Percentiles rank a stretch among this genome's conserved stretches.
Evolutionary conservation across 2,329 filamentous ascomycete genomes (phyloP).

Genomic region (Aspergillus costaricaensis): DNA sequence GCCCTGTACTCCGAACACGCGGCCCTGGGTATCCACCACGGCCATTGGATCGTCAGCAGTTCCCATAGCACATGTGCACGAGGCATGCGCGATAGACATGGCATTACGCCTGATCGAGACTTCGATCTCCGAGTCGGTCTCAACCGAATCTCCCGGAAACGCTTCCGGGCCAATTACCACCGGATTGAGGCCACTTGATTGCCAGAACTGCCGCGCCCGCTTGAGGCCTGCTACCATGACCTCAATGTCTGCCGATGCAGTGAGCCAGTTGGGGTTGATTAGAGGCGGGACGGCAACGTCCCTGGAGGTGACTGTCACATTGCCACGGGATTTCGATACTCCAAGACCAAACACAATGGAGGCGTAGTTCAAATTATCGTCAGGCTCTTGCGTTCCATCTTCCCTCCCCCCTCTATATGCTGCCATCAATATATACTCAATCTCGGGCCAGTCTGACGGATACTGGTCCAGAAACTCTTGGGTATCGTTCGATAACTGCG

Average conservation of each 20-base stretch:
- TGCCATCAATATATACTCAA: neutral
- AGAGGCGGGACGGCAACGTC: slow-evolving; percentile 37
- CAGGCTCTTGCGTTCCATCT: neutral
- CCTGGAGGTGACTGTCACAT: slow-evolving; percentile 40
- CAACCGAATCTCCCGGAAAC: slow-evolving; percentile 38
- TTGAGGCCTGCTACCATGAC: slow-evolving; percentile 46
- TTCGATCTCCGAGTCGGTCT: slow-evolving; percentile 47
- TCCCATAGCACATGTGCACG: slow-evolving; percentile 44
- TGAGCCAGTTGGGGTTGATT: slow-evolving; percentile 49
- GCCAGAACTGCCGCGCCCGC: slow-evolving; percentile 42
- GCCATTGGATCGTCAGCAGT: slow-evolving; percentile 30
- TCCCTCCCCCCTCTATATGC: neutral
- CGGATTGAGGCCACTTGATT: slow-evolving; percentile 22
- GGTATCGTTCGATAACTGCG: neutral
- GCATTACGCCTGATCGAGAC: slow-evolving; percentile 28
- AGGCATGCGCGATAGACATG: slow-evolving; percentile 36
- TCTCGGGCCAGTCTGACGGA: slow-evolving; percentile 16
- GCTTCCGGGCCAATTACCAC: slow-evolving; percentile 31
- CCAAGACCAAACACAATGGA: slow-evolving; percentile 36
- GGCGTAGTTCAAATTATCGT: slow-evolving; percentile 32
- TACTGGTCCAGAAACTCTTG: neutral
- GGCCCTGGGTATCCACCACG: slow-evolving; percentile 37
- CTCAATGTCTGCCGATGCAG: slow-evolving; percentile 44
- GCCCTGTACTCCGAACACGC: slow-evolving; percentile 31
- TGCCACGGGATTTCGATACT: slow-evolving; percentile 48